These are phyloP conservation scores for Barnettozyma siamensis DNA, from an alignment of 805 yeast species.

Conservation along the genomic window DNA sequence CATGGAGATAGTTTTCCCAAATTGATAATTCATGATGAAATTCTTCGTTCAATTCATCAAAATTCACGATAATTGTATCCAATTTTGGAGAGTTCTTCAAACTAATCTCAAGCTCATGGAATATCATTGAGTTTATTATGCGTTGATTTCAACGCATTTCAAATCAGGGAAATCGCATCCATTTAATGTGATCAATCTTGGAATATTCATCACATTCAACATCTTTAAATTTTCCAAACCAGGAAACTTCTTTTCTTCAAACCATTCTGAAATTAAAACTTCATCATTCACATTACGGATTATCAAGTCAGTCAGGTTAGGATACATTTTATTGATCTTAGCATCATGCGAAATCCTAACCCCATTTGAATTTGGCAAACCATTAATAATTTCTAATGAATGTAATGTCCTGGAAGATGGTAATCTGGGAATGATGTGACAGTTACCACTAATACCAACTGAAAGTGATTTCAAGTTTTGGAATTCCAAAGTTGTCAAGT, in stretches of 20 bases:
- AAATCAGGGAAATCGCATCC: slow-evolving; percentile 5
- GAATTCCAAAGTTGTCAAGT: not conserved
- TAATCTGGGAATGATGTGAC: not conserved
- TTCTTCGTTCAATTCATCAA: slow-evolving; percentile 8
- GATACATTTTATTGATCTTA: slow-evolving; percentile 2
- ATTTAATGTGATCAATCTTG: slow-evolving; percentile 1
- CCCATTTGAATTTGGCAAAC: not conserved
- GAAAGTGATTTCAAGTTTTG: not conserved
- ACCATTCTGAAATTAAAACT: not conserved
- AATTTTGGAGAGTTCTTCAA: slow-evolving; percentile 2
- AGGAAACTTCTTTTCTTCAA: not conserved
- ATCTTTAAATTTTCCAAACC: not conserved
- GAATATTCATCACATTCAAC: slow-evolving; percentile 1
- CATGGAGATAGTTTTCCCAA: slow-evolving; percentile 5
- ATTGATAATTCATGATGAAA: slow-evolving; percentile 2
- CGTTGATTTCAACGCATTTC: slow-evolving; percentile 3
- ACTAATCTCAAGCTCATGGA: slow-evolving; percentile 4
- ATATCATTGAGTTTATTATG: slow-evolving; percentile 2
- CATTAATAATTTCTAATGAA: slow-evolving; percentile 1
- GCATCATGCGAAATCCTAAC: not conserved
- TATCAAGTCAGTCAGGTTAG: slow-evolving; percentile 1
- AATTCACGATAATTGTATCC: slow-evolving; percentile 11
- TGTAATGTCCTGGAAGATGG: not conserved
- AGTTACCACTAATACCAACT: not conserved
- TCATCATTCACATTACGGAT: slow-evolving; percentile 1